Percentiles rank a stretch among this genome's conserved stretches.
phyloP scores from a whole-genome alignment of 371 early-diverging fungal species.

The Saksenaea oblongispora region DNA sequence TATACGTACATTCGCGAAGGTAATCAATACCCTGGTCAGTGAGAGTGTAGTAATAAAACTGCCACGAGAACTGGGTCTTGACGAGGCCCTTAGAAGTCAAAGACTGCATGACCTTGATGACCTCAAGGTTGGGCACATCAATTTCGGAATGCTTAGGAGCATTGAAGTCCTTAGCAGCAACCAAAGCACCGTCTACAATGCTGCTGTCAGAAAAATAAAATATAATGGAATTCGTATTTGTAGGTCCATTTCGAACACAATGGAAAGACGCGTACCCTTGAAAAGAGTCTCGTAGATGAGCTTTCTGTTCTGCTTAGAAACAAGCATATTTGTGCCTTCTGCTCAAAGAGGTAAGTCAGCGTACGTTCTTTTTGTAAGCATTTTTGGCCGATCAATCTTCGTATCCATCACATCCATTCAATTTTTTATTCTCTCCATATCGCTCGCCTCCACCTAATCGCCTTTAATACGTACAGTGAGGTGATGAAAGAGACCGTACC shows the following conservation, averaged over 20 bases:
- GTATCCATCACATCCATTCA: neutral
- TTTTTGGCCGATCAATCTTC: neutral
- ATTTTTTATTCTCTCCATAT: neutral
- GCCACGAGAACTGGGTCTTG: slow-evolving; percentile 98
- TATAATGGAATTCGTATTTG: neutral
- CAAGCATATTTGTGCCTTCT: neutral
- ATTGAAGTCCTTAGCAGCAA: slow-evolving; percentile 98
- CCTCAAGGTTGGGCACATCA: slow-evolving; percentile 96
- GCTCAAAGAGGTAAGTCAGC: neutral
- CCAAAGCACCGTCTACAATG: slow-evolving; percentile 89
- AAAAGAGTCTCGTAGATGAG: slow-evolving; percentile 90
- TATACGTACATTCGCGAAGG: slow-evolving; percentile 78
- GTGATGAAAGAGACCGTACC: neutral
- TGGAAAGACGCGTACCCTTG: slow-evolving; percentile 58
- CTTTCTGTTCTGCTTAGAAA: slow-evolving; percentile 85
- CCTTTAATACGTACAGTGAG: neutral
- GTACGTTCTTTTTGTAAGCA: too few species aligned
- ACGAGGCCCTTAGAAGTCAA: slow-evolving; percentile 93
- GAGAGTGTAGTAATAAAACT: slow-evolving; percentile 98
- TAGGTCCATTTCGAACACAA: too few species aligned
- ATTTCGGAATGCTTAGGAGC: slow-evolving; percentile 91
- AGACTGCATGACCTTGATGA: slow-evolving; percentile 98
- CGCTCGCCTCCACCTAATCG: neutral
- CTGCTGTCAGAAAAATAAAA: slow-evolving; percentile 14
- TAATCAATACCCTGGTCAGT: slow-evolving; percentile 97